Evolutionary conservation across 1,284 basidiomycete genomes (phyloP).

Genomic region (Apiotrichum akiyoshidainum): DNA sequence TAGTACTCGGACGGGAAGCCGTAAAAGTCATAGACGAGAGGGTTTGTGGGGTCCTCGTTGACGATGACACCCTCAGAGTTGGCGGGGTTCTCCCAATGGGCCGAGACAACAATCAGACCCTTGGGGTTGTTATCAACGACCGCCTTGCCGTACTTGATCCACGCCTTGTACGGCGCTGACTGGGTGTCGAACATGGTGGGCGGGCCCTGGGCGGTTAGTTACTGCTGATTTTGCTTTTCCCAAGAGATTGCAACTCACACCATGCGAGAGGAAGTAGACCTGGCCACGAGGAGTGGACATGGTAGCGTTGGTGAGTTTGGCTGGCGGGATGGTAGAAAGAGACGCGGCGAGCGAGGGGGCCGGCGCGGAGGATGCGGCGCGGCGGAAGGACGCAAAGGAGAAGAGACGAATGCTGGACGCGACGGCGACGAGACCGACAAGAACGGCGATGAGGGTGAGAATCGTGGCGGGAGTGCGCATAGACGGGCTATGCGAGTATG

Average conservation of each 20-base stretch:
- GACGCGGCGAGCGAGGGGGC: neutral
- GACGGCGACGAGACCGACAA: slow-evolving; percentile 3
- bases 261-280: slow-evolving; percentile 48
- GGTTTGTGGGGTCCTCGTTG: slow-evolving; percentile 44
- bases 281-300: slow-evolving; percentile 21
- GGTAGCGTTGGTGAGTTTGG: neutral
- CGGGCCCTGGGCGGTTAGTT: slow-evolving; percentile 40
- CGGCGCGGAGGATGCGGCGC: neutral
- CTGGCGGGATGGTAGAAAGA: neutral
- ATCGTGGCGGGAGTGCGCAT: slow-evolving; percentile 6
- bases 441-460: slow-evolving; percentile 6
- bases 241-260: slow-evolving; percentile 24
- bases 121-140: slow-evolving; percentile 38
- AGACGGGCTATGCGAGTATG: neutral
- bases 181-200: slow-evolving; percentile 50
- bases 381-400: neutral
- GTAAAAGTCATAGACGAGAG: slow-evolving; percentile 54
- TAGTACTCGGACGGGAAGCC: slow-evolving; percentile 52
- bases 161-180: slow-evolving; percentile 49
- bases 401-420: neutral
- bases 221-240: neutral
- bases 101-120: slow-evolving; percentile 52
- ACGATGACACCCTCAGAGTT: slow-evolving; percentile 32
- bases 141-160: slow-evolving; percentile 46
- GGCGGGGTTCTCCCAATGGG: slow-evolving; percentile 52